phyloP scores from a whole-genome alignment of 371 early-diverging fungal species.

The Mucor irregularis region DNA sequence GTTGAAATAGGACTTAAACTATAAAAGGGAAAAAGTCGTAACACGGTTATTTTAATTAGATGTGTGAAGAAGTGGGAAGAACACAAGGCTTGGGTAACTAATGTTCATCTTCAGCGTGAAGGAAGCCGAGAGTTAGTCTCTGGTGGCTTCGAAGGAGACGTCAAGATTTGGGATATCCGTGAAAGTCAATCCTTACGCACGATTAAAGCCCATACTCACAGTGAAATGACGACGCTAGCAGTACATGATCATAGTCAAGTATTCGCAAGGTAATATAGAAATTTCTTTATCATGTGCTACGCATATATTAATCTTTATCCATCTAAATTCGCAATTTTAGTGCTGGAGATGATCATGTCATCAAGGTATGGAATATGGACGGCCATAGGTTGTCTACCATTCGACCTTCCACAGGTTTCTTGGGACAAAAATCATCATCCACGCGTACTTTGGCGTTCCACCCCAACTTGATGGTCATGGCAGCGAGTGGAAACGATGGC shows the following conservation, averaged over 20 bases:
- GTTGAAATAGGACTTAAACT: too few relatives aligned
- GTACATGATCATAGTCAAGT: constrained; percentile 74
- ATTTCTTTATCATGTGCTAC: neutral
- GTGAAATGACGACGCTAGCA: constrained; percentile 66
- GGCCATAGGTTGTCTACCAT: constrained; percentile 55
- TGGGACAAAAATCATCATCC: constrained; percentile 49
- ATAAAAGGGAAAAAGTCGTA: too few relatives aligned
- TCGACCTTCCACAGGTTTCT: constrained; percentile 62
- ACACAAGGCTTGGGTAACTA: constrained; percentile 65
- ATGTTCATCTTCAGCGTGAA: constrained; percentile 66
- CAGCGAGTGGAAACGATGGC: constrained; percentile 53
- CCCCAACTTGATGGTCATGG: constrained; percentile 58
- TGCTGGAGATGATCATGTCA: constrained; percentile 63
- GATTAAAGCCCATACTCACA: constrained; percentile 49
- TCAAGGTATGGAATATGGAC: constrained; percentile 67
- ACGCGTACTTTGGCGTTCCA: constrained; percentile 57
- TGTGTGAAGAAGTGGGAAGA: constrained; percentile 67
- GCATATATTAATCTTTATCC: neutral
- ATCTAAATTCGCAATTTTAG: constrained; percentile 25
- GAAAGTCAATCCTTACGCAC: constrained; percentile 49
- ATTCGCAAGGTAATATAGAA: neutral
- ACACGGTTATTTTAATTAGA: too few relatives aligned
- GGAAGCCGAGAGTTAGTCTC: constrained; percentile 62
- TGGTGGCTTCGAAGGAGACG: constrained; percentile 67
- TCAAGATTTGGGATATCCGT: constrained; percentile 87